Conservation (phyloP, 192 early-diverging fungal species). For the Linnemannia hyalina region DNA sequence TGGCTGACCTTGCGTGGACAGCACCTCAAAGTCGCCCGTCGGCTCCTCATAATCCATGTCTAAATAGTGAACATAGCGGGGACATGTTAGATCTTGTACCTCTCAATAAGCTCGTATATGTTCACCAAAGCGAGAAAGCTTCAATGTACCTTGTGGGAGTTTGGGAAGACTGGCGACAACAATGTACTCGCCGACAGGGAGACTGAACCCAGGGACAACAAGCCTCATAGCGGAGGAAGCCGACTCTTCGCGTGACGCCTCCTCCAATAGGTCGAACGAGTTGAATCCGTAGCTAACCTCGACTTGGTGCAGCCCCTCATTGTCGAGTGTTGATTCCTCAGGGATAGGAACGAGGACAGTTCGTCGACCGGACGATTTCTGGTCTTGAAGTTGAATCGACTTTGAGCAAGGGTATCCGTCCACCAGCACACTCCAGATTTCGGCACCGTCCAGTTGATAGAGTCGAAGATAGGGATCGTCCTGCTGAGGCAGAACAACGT, state of each 20-base stretch:
- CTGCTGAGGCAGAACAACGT: slow-evolving; percentile 37
- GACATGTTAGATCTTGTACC: neutral
- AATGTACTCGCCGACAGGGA: slow-evolving; percentile 51
- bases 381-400: slow-evolving; percentile 32
- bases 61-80: neutral
- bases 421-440: slow-evolving; percentile 49
- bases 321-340: slow-evolving; percentile 13
- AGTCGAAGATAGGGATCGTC: slow-evolving; percentile 42
- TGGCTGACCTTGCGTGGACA: slow-evolving; percentile 10
- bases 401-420: slow-evolving; percentile 44
- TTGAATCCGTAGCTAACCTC: slow-evolving; percentile 54
- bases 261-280: slow-evolving; percentile 26
- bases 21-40: slow-evolving; percentile 41
- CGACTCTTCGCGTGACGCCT: slow-evolving; percentile 10
- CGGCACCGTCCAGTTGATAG: slow-evolving; percentile 44
- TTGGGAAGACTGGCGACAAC: slow-evolving; percentile 41
- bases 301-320: slow-evolving; percentile 26
- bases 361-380: slow-evolving; percentile 13
- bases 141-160: slow-evolving; percentile 21
- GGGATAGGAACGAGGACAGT: slow-evolving; percentile 46
- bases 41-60: slow-evolving; percentile 43
- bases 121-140: neutral
- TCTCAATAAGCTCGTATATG: neutral
- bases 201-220: slow-evolving; percentile 42
- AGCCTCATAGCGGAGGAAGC: slow-evolving; percentile 13